Percentiles rank a stretch among this genome's conserved stretches.
phyloP scores from a whole-genome alignment of 371 early-diverging fungal species.

The Apophysomyces variabilis region DNA sequence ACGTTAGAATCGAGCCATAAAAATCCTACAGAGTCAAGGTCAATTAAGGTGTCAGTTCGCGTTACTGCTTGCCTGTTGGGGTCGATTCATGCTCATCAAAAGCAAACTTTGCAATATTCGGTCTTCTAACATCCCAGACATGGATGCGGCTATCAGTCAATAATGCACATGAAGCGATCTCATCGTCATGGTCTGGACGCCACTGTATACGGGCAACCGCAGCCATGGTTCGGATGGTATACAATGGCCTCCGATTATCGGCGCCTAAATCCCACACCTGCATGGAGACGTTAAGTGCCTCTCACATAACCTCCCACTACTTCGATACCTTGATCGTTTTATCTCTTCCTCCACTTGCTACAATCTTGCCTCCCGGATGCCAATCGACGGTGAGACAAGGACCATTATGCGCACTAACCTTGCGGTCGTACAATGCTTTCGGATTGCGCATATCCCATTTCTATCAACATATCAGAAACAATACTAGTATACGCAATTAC shows the following conservation, averaged over 20 bases:
- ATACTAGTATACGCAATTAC: not conserved
- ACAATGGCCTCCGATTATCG: conserved; percentile 65
- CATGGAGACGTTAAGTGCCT: not conserved
- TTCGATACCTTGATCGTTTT: conserved; percentile 73
- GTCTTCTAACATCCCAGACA: conserved; percentile 79
- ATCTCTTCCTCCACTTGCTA: conserved; percentile 88
- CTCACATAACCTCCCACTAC: not conserved
- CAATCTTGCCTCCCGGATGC: conserved; percentile 73
- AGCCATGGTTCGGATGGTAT: conserved; percentile 74
- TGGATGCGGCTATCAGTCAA: conserved; percentile 70
- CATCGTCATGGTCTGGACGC: conserved; percentile 73
- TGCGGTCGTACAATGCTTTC: conserved; percentile 61
- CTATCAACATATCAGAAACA: conserved; percentile 27
- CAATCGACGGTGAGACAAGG: conserved; percentile 84
- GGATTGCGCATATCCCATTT: conserved; percentile 85
- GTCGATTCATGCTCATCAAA: conserved; percentile 77
- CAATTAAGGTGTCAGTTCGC: not conserved
- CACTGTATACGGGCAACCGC: conserved; percentile 78
- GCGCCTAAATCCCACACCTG: conserved; percentile 85
- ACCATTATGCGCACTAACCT: conserved; percentile 80
- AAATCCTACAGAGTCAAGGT: conserved; percentile 44
- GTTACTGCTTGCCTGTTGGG: conserved; percentile 61
- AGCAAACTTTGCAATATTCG: conserved; percentile 72
- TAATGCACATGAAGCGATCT: conserved; percentile 79
- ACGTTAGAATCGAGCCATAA: conserved; percentile 71